Evolutionary conservation across 2,329 filamentous ascomycete species (phyloP), one percentile per base, ranked within the genome.

Genomic region (Phialocephala sp.): DNA sequence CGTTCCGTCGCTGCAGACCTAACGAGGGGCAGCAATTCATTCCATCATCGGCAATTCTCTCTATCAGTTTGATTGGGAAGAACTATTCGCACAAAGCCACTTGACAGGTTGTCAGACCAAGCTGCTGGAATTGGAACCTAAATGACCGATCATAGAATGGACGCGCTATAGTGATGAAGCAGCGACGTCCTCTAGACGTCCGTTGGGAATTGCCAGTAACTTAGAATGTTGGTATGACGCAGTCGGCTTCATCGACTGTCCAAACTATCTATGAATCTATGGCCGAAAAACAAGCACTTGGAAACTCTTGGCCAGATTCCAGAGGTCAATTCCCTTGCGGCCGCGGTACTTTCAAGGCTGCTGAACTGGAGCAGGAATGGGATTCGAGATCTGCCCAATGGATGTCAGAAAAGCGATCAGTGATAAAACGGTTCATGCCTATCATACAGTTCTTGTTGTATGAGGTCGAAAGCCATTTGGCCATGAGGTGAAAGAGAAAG

Each of bases 231-330:
- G 72, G 72, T 73, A 74, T 35, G 67, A 71, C 60, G 79, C 82
- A 32, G 83, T 80, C 1, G 86, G 86, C 0, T 88, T 88, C 67
- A 80, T 84, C 8, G 83, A 87, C 61, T 84, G 1, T 85, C 84
- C 74, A 86, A 84, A 72, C 77, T 87, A 43, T 86, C 86, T 0
- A 77, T 84, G 56, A 86, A 84, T 39, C 77, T 78, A 4, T 88
- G 86, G 86, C 78, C 85, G 0, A 82, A 80, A 68, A 75, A 75
- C 41, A 64, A 61, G 32, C 68, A 73, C 35, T 39, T 73, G 60
- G 73, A 73, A 54, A 59, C 60, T 1, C 35, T 74, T 22, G 73
- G 73, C 1, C 64, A 66, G 43, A 70, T 72, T 72, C 69, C 65
- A 18, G 74, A 73, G 39, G 66, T 69, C 12, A 76, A 76, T 50